Evolutionary conservation across 2,329 filamentous ascomycete species (phyloP).

Genomic region (Epichloe hybrida): DNA sequence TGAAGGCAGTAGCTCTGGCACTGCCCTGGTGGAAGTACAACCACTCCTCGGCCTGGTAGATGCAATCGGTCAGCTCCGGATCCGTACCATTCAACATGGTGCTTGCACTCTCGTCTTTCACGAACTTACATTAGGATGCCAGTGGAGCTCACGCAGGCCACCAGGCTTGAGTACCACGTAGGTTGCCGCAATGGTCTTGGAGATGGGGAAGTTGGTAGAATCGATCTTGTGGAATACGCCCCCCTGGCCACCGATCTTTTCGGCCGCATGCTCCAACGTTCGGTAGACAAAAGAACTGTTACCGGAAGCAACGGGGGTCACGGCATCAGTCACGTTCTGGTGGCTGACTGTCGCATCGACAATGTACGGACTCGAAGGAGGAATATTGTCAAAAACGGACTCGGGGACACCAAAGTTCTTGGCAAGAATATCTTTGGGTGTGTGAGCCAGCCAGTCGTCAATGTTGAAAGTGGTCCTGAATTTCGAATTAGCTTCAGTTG

Average conservation of each 20-base stretch:
- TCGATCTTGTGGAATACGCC: constrained; percentile 52
- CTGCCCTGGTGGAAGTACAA: constrained; percentile 55
- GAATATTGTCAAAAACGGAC: constrained; percentile 45
- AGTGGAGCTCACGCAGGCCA: constrained; percentile 52
- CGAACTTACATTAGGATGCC: constrained; percentile 47
- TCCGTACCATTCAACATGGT: background rate
- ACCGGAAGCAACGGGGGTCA: constrained; percentile 35
- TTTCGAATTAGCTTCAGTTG: background rate
- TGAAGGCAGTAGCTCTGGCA: constrained; percentile 51
- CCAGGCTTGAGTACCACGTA: constrained; percentile 51
- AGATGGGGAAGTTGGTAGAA: constrained; percentile 51
- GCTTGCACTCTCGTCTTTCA: no score
- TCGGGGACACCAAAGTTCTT: constrained; percentile 55
- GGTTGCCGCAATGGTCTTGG: constrained; percentile 51
- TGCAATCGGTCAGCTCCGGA: background rate
- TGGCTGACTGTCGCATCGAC: constrained; percentile 39
- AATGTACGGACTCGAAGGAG: constrained; percentile 47
- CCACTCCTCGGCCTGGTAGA: constrained; percentile 50
- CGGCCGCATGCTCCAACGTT: constrained; percentile 39
- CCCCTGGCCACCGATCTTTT: constrained; percentile 45
- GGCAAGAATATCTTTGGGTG: constrained; percentile 46
- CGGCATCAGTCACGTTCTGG: constrained; percentile 21
- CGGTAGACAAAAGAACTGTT: constrained; percentile 51
- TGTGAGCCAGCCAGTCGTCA: constrained; percentile 57
- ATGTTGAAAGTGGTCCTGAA: constrained; percentile 55